A percentile compares a stretch with the other conserved stretches of the same genome.
Evolutionary conservation across 306 rosid genomes (phyloP).

Genomic region (Trifolium repens): DNA sequence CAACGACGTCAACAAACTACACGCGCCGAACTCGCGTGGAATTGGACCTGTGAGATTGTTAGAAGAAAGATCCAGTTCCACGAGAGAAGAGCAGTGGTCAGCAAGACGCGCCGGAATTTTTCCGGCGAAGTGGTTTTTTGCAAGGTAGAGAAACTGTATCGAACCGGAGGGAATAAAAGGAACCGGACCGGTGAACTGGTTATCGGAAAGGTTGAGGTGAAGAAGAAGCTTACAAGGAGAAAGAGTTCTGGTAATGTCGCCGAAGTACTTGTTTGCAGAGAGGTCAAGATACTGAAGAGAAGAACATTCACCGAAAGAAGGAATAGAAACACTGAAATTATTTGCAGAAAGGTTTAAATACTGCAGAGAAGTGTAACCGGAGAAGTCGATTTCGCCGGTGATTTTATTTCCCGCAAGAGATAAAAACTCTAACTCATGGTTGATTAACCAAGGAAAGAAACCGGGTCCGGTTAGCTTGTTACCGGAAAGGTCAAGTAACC

Average conservation of each 20-base stretch:
- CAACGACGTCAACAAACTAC: conserved; percentile 50
- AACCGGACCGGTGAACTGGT: conserved; percentile 64
- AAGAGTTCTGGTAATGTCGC: conserved; percentile 57
- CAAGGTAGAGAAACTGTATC: conserved; percentile 58
- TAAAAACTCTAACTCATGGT: conserved; percentile 47
- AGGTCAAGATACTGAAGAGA: conserved; percentile 64
- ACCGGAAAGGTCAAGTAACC: conserved; percentile 67
- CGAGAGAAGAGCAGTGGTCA: conserved; percentile 54
- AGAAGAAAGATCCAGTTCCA: conserved; percentile 63
- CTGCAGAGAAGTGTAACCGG: conserved; percentile 48
- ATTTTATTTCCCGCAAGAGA: conserved; percentile 69
- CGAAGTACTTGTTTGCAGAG: conserved; percentile 72
- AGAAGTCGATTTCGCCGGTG: conserved; percentile 58
- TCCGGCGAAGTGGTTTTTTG: conserved; percentile 57
- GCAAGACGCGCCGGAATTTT: conserved; percentile 52
- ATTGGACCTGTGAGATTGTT: conserved; percentile 60
- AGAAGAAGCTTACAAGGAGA: conserved; percentile 55
- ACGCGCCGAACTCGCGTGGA: conserved; percentile 58
- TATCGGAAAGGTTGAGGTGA: conserved; percentile 65
- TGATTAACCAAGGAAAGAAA: conserved; percentile 62
- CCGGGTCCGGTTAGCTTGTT: conserved; percentile 61
- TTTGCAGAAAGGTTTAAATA: conserved; percentile 71
- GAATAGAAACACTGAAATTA: conserved; percentile 60
- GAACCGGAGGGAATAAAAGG: conserved; percentile 60
- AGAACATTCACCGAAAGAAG: conserved; percentile 71